Conservation (phyloP, 345 rosid species). For the Populus euphratica region DNA sequence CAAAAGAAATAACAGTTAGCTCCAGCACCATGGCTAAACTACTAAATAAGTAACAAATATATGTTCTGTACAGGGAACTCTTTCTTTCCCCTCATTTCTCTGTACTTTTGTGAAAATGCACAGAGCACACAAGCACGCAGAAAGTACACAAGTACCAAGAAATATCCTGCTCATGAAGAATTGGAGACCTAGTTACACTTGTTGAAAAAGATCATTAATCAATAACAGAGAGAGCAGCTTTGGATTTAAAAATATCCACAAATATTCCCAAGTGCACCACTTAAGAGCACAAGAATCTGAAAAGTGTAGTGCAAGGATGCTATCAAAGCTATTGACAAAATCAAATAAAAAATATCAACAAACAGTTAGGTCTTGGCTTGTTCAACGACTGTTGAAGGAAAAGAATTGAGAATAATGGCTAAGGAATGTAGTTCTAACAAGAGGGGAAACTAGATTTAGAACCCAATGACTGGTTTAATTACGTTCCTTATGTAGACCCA, state of each 20-base stretch:
- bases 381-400: not conserved
- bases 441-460: not conserved
- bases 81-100: not conserved
- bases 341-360: not conserved
- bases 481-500: not conserved
- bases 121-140: not conserved
- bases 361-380: not conserved
- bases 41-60: conserved; percentile 9
- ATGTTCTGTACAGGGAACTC: not conserved
- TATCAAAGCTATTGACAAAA: not conserved
- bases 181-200: not conserved
- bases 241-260: not conserved
- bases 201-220: not conserved
- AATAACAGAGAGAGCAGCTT: not conserved
- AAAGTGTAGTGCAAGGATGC: not conserved
- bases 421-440: not conserved
- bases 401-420: not conserved
- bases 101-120: not conserved
- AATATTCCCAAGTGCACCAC: not conserved
- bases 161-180: not conserved
- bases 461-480: not conserved
- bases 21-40: conserved; percentile 4
- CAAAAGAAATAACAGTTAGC: conserved; percentile 16
- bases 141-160: not conserved
- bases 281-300: not conserved